A percentile compares a stretch with the other conserved stretches of the same genome.
These are phyloP conservation scores for Plantago rigida DNA, from an alignment of 305 asterid genomes.

Conservation along the genomic window DNA sequence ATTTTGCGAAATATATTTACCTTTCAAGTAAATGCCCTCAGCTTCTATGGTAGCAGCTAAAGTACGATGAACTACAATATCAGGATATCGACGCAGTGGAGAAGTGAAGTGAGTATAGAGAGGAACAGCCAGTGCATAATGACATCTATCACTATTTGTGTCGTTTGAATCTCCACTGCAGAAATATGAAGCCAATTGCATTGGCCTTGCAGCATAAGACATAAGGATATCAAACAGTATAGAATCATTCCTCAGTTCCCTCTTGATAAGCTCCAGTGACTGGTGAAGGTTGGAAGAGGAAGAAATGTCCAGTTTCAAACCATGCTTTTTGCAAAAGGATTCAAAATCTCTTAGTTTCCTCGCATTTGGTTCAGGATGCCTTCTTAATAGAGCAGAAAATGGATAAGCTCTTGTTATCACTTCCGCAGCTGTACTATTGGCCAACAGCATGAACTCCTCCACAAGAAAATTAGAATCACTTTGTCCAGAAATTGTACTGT, in stretches of 20 bases:
- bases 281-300: slow-evolving; percentile 51
- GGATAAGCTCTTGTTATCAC: slow-evolving; percentile 82
- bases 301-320: slow-evolving; percentile 50
- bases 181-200: slow-evolving; percentile 77
- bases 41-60: slow-evolving; percentile 76
- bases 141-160: slow-evolving; percentile 39
- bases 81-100: slow-evolving; percentile 86
- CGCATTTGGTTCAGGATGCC: slow-evolving; percentile 75
- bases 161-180: slow-evolving; percentile 64
- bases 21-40: slow-evolving; percentile 51
- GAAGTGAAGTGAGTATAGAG: slow-evolving; percentile 89
- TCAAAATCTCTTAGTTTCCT: slow-evolving; percentile 63
- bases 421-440: slow-evolving; percentile 83
- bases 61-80: slow-evolving; percentile 77
- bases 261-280: slow-evolving; percentile 52
- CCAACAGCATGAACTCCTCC: slow-evolving; percentile 87
- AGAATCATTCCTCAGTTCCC: slow-evolving; percentile 50
- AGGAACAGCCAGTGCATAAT: slow-evolving; percentile 76
- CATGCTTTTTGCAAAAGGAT: slow-evolving; percentile 66
- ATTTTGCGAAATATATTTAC: slow-evolving; percentile 24
- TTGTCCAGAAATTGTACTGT: slow-evolving; percentile 36
- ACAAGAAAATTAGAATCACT: slow-evolving; percentile 59
- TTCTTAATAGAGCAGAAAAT: slow-evolving; percentile 58
- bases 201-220: slow-evolving; percentile 76
- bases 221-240: slow-evolving; percentile 56